Evolutionary conservation across 768 basidiomycete species (phyloP).

Genomic region (Pleurotus pulmonarius): DNA sequence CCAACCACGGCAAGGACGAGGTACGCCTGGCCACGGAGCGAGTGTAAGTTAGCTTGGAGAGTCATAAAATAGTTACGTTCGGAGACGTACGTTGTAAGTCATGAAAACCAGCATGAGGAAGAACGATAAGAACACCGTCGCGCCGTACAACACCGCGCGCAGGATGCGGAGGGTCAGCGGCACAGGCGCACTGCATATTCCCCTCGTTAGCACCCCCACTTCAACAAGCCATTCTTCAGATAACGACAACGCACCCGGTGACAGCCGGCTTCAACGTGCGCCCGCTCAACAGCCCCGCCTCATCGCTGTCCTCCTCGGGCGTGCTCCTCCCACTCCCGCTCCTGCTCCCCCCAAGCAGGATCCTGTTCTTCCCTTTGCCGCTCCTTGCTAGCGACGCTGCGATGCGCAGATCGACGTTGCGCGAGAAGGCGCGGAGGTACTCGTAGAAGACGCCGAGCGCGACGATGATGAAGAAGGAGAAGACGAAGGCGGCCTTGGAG

Average conservation of each 20-base stretch:
- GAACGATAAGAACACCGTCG: constrained; percentile 74
- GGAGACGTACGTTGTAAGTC: constrained; percentile 83
- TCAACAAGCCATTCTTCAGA: too few relatives aligned
- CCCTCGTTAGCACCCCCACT: neutral
- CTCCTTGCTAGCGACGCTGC: constrained; percentile 47
- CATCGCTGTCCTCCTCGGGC: constrained; percentile 44
- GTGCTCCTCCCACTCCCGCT: constrained; percentile 34
- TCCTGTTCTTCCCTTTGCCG: constrained; percentile 33
- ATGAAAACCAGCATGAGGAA: constrained; percentile 96
- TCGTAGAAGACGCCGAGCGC: constrained; percentile 74
- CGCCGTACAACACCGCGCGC: constrained; percentile 71
- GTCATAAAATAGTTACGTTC: neutral
- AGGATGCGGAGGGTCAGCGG: constrained; percentile 47
- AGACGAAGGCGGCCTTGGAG: constrained; percentile 49
- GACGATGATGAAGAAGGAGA: constrained; percentile 65
- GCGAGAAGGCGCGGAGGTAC: constrained; percentile 67
- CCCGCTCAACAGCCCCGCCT: constrained; percentile 52
- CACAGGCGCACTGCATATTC: constrained; percentile 40
- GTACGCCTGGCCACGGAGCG: constrained; percentile 56
- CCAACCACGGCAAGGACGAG: constrained; percentile 78
- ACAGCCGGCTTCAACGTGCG: constrained; percentile 27
- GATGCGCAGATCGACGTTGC: constrained; percentile 54
- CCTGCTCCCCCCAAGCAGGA: constrained; percentile 1
- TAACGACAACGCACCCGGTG: constrained; percentile 39
- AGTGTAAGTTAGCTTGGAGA: neutral